Evolutionary conservation across 192 early-diverging fungal genomes (phyloP).

Genomic region (Coemansia sp.): DNA sequence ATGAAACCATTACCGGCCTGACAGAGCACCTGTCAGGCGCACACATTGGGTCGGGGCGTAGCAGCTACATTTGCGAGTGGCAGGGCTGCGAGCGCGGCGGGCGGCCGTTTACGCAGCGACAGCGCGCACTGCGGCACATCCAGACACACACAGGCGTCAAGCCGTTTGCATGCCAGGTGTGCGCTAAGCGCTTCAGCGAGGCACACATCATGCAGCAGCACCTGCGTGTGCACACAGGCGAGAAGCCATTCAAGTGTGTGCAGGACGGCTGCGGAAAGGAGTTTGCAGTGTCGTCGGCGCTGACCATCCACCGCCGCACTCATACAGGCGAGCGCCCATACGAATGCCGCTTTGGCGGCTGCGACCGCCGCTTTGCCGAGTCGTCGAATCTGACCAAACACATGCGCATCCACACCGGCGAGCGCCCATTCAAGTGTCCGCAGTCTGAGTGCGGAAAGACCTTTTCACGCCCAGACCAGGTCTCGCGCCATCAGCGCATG

Average conservation of each 20-base stretch:
- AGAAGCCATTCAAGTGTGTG: slow-evolving; percentile 69
- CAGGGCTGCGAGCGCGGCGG: slow-evolving; percentile 61
- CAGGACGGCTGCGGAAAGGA: slow-evolving; percentile 63
- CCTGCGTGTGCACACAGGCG: slow-evolving; percentile 76
- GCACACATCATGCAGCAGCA: slow-evolving; percentile 76
- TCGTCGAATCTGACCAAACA: slow-evolving; percentile 70
- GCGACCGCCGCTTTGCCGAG: slow-evolving; percentile 51
- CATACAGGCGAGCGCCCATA: slow-evolving; percentile 76
- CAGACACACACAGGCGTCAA: slow-evolving; percentile 84
- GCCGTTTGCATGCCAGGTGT: slow-evolving; percentile 75
- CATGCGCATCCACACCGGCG: slow-evolving; percentile 75
- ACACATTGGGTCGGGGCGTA: slow-evolving; percentile 52
- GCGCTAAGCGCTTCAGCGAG: slow-evolving; percentile 80
- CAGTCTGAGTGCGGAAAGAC: slow-evolving; percentile 67
- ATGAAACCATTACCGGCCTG: slow-evolving; percentile 39
- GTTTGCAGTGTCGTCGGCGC: slow-evolving; percentile 67
- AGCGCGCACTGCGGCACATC: slow-evolving; percentile 76
- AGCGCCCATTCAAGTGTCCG: slow-evolving; percentile 69
- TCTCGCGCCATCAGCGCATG: slow-evolving; percentile 63
- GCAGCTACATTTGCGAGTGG: slow-evolving; percentile 54
- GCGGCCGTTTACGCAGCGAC: slow-evolving; percentile 68
- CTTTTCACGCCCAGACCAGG: slow-evolving; percentile 72
- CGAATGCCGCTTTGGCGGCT: slow-evolving; percentile 56
- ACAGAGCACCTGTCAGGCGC: slow-evolving; percentile 42
- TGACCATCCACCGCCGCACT: slow-evolving; percentile 69